phyloP scores from a whole-genome alignment of 768 basidiomycete genomes.

The Collybia nuda region DNA sequence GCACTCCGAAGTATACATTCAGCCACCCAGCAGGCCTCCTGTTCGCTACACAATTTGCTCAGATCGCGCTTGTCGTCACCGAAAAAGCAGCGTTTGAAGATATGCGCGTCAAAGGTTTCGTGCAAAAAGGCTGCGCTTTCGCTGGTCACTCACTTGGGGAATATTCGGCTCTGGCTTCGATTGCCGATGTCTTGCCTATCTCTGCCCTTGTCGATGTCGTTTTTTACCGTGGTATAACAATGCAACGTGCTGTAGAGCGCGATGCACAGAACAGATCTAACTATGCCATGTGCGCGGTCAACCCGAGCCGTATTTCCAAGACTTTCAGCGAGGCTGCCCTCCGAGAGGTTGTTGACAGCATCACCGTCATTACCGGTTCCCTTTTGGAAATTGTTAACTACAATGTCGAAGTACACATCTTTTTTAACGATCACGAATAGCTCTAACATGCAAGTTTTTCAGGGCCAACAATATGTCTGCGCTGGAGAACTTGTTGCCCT shows the following conservation, averaged over 20 bases:
- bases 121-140: constrained; percentile 90
- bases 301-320: constrained; percentile 91
- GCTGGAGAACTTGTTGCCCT: constrained; percentile 94
- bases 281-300: constrained; percentile 99
- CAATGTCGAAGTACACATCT: constrained; percentile 73
- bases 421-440: neutral
- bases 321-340: constrained; percentile 94
- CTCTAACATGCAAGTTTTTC: constrained; percentile 6
- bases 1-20: constrained; percentile 98
- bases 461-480: constrained; percentile 99
- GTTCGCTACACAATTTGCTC: constrained; percentile 97
- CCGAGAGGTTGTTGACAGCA: constrained; percentile 95
- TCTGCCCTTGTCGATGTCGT: constrained; percentile 96
- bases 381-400: constrained; percentile 98
- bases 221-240: constrained; percentile 99
- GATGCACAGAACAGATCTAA: constrained; percentile 91
- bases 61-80: constrained; percentile 96
- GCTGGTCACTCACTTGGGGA: constrained; percentile 98
- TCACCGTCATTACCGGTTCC: constrained; percentile 71
- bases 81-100: constrained; percentile 99
- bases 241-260: constrained; percentile 99
- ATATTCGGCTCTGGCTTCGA: constrained; percentile 97
- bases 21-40: constrained; percentile 93
- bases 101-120: constrained; percentile 93
- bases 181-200: constrained; percentile 94